Conservation (phyloP, 495 filamentous ascomycete genomes). For the Aeminium ludgeri region DNA sequence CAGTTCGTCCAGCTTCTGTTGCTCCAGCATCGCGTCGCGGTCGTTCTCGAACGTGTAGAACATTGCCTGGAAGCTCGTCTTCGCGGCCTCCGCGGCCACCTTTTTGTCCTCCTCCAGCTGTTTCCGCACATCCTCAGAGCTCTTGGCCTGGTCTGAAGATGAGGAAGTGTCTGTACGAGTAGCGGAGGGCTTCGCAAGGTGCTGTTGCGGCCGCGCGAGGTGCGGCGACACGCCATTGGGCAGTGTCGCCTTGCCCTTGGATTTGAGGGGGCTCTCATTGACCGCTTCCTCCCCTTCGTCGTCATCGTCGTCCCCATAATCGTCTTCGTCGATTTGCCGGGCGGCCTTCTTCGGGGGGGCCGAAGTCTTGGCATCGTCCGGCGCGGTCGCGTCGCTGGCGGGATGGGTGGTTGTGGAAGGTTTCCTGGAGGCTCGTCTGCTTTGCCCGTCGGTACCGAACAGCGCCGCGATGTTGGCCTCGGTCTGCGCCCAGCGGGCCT, state of each 20-base stretch:
- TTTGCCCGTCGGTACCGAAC: constrained; percentile 27
- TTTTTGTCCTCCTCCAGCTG: constrained; percentile 88
- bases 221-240: constrained; percentile 26
- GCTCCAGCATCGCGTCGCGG: constrained; percentile 87
- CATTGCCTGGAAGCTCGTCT: constrained; percentile 71
- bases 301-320: constrained; percentile 79
- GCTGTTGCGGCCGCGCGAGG: constrained; percentile 27
- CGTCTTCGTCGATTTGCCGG: constrained; percentile 64
- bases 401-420: constrained; percentile 17
- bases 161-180: constrained; percentile 27
- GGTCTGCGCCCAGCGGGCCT: constrained; percentile 38
- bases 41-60: constrained; percentile 95
- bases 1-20: constrained; percentile 89
- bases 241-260: constrained; percentile 37
- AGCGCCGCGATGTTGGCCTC: constrained; percentile 44
- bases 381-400: constrained; percentile 10
- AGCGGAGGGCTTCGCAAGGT: constrained; percentile 19
- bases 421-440: neutral
- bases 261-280: constrained; percentile 39
- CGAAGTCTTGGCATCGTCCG: constrained; percentile 18
- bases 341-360: constrained; percentile 39
- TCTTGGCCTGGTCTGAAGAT: constrained; percentile 37
- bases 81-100: constrained; percentile 77
- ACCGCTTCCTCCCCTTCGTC: constrained; percentile 41
- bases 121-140: constrained; percentile 75